Evolutionary conservation across 371 early-diverging fungal species (phyloP), one percentile per base, ranked within the genome.

Genomic region (Mucor indicus): DNA sequence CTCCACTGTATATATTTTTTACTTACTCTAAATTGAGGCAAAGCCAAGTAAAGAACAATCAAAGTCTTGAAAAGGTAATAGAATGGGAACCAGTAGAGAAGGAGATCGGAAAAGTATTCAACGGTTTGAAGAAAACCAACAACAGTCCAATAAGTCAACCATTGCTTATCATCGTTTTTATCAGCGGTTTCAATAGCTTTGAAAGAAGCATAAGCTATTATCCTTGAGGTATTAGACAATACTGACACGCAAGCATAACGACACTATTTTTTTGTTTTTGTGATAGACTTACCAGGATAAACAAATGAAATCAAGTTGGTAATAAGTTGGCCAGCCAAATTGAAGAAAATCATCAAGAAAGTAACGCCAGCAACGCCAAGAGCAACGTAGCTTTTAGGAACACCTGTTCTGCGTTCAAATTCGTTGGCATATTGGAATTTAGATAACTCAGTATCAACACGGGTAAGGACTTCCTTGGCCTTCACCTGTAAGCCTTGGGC

Each of bases 241-340:
- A 12, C 30, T 29, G 30, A 8, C 30, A 29, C 30, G 30, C 30
- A 29, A 8, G 6, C 8, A 6, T 8, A 29, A 29, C 12, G 5
- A 15, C 6, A 15, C 42, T 33, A 23, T 23, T 13, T 32, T 23
- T 24, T 20, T 23, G 30, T 29, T 38, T 29, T 20, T 24, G 12
- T 19, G 21, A 19, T 27, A 7, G 27, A 30, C 20, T 53, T 72
- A 79, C 79, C 79, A 44, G 96, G 93, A 69, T 94, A 96, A 15
- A 88, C 65, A 75, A 90, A 96, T 11, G 93, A 96, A 16, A 94
- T 70, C 47, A 87, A 41, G 62, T 89, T 89, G 38, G 91, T 90
- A 44, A 90, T 63, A 30, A 91, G 75, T 38, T 77, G 67, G 22
- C 85, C 91, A 48, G 86, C 92, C 58, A 93, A 62, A 66, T 96